Percentiles rank a stretch among this genome's conserved stretches.
These are phyloP conservation scores for Lipomyces sp. DNA, from an alignment of 805 yeast genomes.

Conservation along the genomic window DNA sequence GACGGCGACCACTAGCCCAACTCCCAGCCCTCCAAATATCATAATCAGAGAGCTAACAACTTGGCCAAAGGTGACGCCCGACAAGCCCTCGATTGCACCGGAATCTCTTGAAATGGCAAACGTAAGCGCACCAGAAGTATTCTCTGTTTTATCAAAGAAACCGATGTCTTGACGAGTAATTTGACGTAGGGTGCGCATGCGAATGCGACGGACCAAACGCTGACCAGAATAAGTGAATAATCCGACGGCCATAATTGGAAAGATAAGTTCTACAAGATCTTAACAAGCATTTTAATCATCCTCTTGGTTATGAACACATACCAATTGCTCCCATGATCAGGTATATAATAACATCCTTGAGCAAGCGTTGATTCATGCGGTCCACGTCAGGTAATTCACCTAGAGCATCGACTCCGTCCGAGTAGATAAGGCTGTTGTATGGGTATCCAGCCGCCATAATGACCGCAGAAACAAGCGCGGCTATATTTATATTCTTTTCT, in stretches of 20 bases:
- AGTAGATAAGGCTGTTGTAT: constrained; percentile 48
- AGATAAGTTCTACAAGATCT: constrained; percentile 35
- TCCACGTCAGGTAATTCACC: constrained; percentile 42
- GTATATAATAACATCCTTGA: constrained; percentile 48
- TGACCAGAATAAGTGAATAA: constrained; percentile 37
- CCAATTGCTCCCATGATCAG: constrained; percentile 49
- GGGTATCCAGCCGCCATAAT: constrained; percentile 36
- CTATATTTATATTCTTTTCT: constrained; percentile 25
- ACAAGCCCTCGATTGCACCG: constrained; percentile 42
- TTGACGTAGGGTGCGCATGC: constrained; percentile 39
- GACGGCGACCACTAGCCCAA: constrained; percentile 50
- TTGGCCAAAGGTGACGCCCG: constrained; percentile 44
- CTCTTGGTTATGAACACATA: constrained; percentile 41
- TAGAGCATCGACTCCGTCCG: constrained; percentile 44
- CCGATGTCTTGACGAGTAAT: constrained; percentile 41
- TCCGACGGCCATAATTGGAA: constrained; percentile 36
- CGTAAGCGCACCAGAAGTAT: constrained; percentile 42
- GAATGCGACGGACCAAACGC: constrained; percentile 40
- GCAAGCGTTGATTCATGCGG: constrained; percentile 45
- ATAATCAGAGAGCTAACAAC: constrained; percentile 44
- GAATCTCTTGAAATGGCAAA: constrained; percentile 42
- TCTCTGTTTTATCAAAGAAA: constrained; percentile 41
- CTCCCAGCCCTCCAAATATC: constrained; percentile 48
- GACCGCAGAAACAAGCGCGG: constrained; percentile 25
- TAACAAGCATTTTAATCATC: constrained; percentile 45